Percentiles rank a stretch among this genome's conserved stretches.
phyloP scores from a whole-genome alignment of 345 rosid genomes.

The Eucalyptus cladocalyx region DNA sequence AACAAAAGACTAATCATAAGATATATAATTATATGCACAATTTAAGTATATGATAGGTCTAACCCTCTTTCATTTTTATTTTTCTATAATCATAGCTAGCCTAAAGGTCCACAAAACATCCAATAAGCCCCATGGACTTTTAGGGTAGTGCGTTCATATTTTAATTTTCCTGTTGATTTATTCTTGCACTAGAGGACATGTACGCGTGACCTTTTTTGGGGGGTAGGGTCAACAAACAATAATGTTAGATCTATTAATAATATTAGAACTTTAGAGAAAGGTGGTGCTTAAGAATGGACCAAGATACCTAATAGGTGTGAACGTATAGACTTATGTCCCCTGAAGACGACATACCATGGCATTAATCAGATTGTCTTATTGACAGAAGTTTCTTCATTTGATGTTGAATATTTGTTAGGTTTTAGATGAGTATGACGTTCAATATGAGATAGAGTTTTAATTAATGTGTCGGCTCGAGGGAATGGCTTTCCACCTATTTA shows the following conservation, averaged over 20 bases:
- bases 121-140: not conserved
- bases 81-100: not conserved
- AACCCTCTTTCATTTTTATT: not conserved
- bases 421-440: too few species aligned
- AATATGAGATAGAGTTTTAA: too few species aligned
- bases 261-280: not conserved
- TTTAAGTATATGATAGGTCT: not conserved
- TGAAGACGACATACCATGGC: too few species aligned
- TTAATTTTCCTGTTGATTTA: not conserved
- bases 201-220: not conserved
- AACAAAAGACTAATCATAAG: not conserved
- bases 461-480: too few species aligned
- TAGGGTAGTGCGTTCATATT: too few species aligned
- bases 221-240: not conserved
- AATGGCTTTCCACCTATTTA: too few species aligned
- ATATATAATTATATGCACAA: not conserved
- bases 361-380: too few species aligned
- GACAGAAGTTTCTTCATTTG: too few species aligned
- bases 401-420: too few species aligned
- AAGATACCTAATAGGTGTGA: not conserved
- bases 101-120: not conserved
- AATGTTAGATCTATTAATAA: too few species aligned
- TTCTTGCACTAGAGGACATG: not conserved
- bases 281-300: not conserved
- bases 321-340: too few species aligned